Percentiles rank a stretch among this genome's conserved stretches.
These are phyloP conservation scores for Brettanomyces anomalus DNA, from an alignment of 805 yeast genomes.

Conservation along the genomic window DNA sequence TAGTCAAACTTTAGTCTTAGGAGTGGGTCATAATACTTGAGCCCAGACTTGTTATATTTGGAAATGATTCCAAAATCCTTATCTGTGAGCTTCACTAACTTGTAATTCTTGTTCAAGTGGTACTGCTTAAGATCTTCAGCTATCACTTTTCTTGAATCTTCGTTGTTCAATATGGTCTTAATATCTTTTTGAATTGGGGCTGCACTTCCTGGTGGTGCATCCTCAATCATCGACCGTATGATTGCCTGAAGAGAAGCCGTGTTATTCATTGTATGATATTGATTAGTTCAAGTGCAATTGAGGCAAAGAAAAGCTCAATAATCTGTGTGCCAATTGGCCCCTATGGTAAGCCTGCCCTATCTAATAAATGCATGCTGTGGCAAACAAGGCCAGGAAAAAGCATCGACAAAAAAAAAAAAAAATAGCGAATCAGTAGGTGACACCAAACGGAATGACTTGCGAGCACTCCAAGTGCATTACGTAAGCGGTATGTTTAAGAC, in stretches of 20 bases:
- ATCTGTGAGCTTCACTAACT: slow-evolving; percentile 22
- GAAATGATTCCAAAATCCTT: slow-evolving; percentile 32
- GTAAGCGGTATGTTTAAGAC: no score
- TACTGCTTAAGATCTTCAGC: slow-evolving; percentile 17
- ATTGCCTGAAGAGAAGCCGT: slow-evolving; percentile 16
- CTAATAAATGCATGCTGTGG: no score
- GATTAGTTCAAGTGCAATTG: no score
- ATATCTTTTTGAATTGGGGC: slow-evolving; percentile 22
- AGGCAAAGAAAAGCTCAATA: no score
- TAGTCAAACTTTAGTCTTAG: slow-evolving; percentile 44
- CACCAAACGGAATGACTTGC: no score
- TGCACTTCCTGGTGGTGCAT: slow-evolving; percentile 52
- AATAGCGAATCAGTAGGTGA: no score
- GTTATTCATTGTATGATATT: no score
- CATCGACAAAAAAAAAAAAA: no score
- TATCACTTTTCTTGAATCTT: slow-evolving; percentile 18
- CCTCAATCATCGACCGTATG: slow-evolving; percentile 29
- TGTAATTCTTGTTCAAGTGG: slow-evolving; percentile 21
- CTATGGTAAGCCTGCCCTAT: no score
- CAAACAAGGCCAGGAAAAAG: no score
- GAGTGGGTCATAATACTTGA: slow-evolving; percentile 49
- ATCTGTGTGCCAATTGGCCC: no score
- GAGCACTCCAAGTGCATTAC: no score
- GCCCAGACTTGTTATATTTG: slow-evolving; percentile 36
- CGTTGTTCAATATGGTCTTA: slow-evolving; percentile 17